These are phyloP conservation scores for Neofusicoccum parvum DNA, from an alignment of 2,329 filamentous ascomycete genomes.

Conservation along the genomic window DNA sequence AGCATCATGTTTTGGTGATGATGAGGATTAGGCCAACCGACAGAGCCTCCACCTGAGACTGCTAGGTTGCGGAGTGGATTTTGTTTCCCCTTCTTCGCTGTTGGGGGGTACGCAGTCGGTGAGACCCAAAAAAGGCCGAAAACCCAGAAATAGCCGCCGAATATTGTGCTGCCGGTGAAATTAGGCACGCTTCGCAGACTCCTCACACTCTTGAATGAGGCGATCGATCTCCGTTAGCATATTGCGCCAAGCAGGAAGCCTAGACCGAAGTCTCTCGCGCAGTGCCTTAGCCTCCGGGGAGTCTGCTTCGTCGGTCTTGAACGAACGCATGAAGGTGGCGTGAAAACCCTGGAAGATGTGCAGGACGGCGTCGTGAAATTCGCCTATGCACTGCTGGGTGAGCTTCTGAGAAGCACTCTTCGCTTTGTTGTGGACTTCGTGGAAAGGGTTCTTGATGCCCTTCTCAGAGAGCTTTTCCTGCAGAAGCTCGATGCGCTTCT, in stretches of 20 bases:
- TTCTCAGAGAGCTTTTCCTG: background rate
- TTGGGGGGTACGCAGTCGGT: too few species aligned
- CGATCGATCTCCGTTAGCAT: background rate
- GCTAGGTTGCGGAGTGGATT: too few species aligned
- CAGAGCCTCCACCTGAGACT: too few species aligned
- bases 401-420: background rate
- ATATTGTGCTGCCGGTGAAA: too few species aligned
- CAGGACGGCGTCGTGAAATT: background rate
- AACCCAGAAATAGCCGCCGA: too few species aligned
- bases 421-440: background rate
- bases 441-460: background rate
- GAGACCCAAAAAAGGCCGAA: too few species aligned
- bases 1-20: too few species aligned
- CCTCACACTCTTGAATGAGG: background rate
- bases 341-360: slow-evolving; percentile 15
- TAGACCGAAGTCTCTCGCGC: slow-evolving; percentile 1
- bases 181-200: too few species aligned
- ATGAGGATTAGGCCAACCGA: too few species aligned
- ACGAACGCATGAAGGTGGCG: slow-evolving; percentile 18
- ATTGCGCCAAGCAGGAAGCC: background rate
- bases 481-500: background rate
- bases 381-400: background rate
- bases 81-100: too few species aligned
- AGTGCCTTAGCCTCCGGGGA: slow-evolving; percentile 1
- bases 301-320: slow-evolving; percentile 10